Evolutionary conservation across 768 basidiomycete species (phyloP), one percentile per base, ranked within the genome.

Genomic region (Psilocybe cubensis): DNA sequence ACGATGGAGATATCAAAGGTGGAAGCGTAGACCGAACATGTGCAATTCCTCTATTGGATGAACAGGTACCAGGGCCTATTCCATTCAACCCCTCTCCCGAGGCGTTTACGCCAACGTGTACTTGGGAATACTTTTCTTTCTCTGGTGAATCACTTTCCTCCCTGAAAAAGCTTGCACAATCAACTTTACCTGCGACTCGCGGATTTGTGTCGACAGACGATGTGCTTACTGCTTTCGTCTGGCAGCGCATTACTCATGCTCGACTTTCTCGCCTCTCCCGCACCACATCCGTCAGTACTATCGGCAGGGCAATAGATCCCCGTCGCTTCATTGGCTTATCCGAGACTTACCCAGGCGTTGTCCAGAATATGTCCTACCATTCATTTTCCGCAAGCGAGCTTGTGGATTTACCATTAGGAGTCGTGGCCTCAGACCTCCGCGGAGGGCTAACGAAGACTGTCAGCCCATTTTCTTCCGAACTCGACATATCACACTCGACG

Each of bases 201-300:
- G 14, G 29, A 0, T 72, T 60, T 54, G 55, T 72, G 28, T 68
- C 69, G 8, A 70, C 69, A 1, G 69, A 72, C 51, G 70, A 72
- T 40, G 61, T 66, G 10, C 57, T 70, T 23, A 67, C 44, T 21
- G 66, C 70, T 3, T 59, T 70, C 24, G 65, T 72, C 43, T 72
- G 68, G 68, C 66, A 68, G 54, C 60, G 59, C 43, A 56, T 70
- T 41, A 52, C 45, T 3, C 69, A 63, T 5, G 68, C 66, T 27
- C 68, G 70, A 11, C 61, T 64, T 7, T 63, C 63, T 1, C 69
- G 70, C 24, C 23, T 68, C 17, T 31, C 48, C 61, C 21, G 29
- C 57, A 11, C 49, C n/a, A 14, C 23, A 3, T 9, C 12, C 12
- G 7, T 2, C 9, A 42, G 58, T 11, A 67, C 58, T 18, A 58